Evolutionary conservation across 1,284 basidiomycete genomes (phyloP).

Genomic region (Tremellales sp.): DNA sequence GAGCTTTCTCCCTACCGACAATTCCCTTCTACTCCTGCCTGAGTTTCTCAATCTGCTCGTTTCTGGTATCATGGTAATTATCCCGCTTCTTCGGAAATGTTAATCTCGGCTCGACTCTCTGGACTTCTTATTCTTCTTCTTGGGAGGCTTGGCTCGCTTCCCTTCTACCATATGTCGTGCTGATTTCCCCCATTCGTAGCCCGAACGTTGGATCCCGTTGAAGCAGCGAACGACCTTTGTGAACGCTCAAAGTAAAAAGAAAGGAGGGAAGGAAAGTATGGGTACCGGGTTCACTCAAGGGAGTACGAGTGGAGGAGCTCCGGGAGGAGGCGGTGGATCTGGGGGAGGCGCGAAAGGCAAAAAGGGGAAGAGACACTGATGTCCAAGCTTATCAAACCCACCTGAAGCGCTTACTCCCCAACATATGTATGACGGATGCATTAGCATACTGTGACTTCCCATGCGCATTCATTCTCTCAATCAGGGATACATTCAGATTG

Average conservation of each 20-base stretch:
- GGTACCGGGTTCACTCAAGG: conserved; percentile 40
- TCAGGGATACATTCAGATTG: no score
- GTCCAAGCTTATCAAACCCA: no score
- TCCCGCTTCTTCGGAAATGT: not conserved
- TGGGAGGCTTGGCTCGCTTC: no score
- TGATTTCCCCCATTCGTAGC: no score
- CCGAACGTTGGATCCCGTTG: conserved; percentile 48
- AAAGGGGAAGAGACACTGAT: conserved; percentile 29
- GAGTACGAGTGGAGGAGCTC: conserved; percentile 15
- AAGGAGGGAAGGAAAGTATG: conserved; percentile 36
- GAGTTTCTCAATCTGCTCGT: not conserved
- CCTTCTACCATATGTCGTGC: no score
- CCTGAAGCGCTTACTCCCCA: no score
- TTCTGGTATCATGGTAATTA: not conserved
- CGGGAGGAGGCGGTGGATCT: conserved; percentile 15
- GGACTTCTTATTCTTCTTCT: not conserved
- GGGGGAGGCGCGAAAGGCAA: conserved; percentile 26
- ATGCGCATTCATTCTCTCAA: no score
- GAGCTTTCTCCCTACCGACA: no score
- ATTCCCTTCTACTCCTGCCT: not conserved
- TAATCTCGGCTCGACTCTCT: not conserved
- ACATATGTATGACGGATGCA: no score
- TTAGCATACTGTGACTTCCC: no score
- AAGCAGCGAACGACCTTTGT: conserved; percentile 39
- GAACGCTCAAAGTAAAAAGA: conserved; percentile 31